Evolutionary conservation across 2,329 filamentous ascomycete species (phyloP), one percentile per base, ranked within the genome.

Genomic region (Fusarium keratoplasticum): DNA sequence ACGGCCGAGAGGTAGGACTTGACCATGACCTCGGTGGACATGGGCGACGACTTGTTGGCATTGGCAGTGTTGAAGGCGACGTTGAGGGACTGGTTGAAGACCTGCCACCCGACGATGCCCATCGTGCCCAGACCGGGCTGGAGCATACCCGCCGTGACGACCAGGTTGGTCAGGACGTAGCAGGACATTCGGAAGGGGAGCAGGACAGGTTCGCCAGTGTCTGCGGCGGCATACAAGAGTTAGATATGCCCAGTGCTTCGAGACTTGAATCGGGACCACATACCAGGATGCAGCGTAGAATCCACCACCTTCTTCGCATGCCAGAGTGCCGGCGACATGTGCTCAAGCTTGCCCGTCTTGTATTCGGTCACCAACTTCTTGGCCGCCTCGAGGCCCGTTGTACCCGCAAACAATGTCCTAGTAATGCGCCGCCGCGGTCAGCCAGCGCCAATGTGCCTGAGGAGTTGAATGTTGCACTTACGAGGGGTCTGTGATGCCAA

Each of bases 11-110:
- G 90, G 87, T 98, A 99, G 61, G 95, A 98, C 84, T 98, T 92
- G 71, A 92, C 89, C 72, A 99, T 92, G 76, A 94, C 94, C 25
- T 90, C 90, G 68, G 91, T 93, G 22, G 94, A 93, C 72, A 98
- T 89, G 1, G 96, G 95, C 4, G 95, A 95, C 42, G 95, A 98
- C 84, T 99, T 99, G 89, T 99, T 99, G 73, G 96, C 95, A 83
- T 99, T 99, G 81, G 96, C 94, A 82, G 91, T 95, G 89, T 99
- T 99, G 88, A 99, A 96, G 76, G 95, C 96, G 31, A 99, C 96
- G 82, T 99, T 99, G 78, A 99, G 92, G 14, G 95, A 98, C 86
- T 99, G 96, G 85, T 99, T 99, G 76, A 94, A 91, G 67, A 98
- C 91, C 85, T 99, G 96, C 96, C 96, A 99, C 75, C 93, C 92